Base-by-base conservation (phyloP, 352 stramenopile genomes). In the Pythium folliculosum region DNA sequence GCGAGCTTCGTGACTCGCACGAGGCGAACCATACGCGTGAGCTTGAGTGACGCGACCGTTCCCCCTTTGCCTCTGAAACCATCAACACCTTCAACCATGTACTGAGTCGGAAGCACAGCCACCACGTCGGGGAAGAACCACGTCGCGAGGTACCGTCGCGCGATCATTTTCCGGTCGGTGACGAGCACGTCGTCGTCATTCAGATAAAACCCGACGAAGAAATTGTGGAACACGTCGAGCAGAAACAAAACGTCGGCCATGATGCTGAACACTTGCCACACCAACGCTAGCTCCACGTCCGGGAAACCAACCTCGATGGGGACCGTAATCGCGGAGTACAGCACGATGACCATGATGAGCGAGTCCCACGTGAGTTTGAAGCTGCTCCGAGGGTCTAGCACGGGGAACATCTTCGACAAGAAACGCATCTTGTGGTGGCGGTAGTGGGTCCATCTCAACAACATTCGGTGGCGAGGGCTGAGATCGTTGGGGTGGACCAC, bases 281-380 rank as follows among this genome's bases (percentile, higher is more conserved):
- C 54, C 14, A 59, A 12, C 13, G 70, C 58, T 0, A 89, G 63
- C 44, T 82, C 68, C 14, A 93, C 55, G 17, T 90, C 80, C 0
- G 86, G 82, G 32, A 94, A 94, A 0, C 86, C 79, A 4, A 94
- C 81, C 55, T 92, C 79, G 16, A 94, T 68, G 0, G 86, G 84
- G 22, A 94, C 78, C 45, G 89, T 63, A 13, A 94, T 73, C 8
- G 84, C 82, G 19, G 82, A 91, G 63, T 94, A 94, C 3, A 94
- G 69, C 17, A 92, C 81, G 27, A 91, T 67, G 7, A 80, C 16
- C 82, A 94, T 94, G 58, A 92, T 73, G 38, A 94, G 59, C 35
- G 77, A 73, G 47, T 92, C 84, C 84, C 84, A 92, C 43, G 65
- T 67, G 32, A 92, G 71, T 57, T 89, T 90, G 7, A 55, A 63